Evolutionary conservation across 208 protist genomes (phyloP), one percentile per base, ranked within the genome.

Genomic region (Herpetomonas muscarum): DNA sequence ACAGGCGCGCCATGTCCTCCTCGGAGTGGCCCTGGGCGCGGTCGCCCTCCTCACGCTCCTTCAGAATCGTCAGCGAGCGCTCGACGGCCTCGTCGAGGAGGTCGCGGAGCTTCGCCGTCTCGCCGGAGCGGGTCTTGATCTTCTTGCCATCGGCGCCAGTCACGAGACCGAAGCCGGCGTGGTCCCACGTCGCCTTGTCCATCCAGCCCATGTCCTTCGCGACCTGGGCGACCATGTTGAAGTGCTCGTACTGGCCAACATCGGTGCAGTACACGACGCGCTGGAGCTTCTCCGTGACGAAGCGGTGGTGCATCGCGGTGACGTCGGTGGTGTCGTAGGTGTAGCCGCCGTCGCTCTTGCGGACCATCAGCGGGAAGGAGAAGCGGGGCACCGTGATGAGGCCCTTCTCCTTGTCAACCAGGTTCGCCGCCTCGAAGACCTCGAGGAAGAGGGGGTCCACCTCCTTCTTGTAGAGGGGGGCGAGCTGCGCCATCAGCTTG

Each of bases 181-280:
- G 94, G 58, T 96, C 85, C 74, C 94, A 93, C n/a, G 80, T 80
- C 39, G 67, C 71, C 58, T 74, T 56, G 52, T 79, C 61, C 76
- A 94, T 87, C 90, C 90, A 97, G 22, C 79, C 67, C 85, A 94
- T 87, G 54, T 94, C 87, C 67, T 90, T 80, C 29, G 81, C 93
- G 32, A 76, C 78, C 57, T 94, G 83, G 37, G 82, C 86, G 55
- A 93, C 74, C 77, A 97, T 85, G 51, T 74, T 56, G 59, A 99
- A 98, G 83, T 99, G 97, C 52, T 88, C 76, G 54, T 85, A 83
- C 84, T 99, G 96, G 12, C 96, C 96, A 6, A 93, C 64, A 63
- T 99, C 97, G n/a, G 92, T 97, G 61, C 96, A 94, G 88, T 98
- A 98, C 36, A 98, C 78, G 25, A 97, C 70, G 28, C 94, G 87